Percentiles rank a stretch among this genome's conserved stretches.
These are phyloP conservation scores for Candida suzukii DNA, from an alignment of 805 yeast genomes.

Conservation along the genomic window DNA sequence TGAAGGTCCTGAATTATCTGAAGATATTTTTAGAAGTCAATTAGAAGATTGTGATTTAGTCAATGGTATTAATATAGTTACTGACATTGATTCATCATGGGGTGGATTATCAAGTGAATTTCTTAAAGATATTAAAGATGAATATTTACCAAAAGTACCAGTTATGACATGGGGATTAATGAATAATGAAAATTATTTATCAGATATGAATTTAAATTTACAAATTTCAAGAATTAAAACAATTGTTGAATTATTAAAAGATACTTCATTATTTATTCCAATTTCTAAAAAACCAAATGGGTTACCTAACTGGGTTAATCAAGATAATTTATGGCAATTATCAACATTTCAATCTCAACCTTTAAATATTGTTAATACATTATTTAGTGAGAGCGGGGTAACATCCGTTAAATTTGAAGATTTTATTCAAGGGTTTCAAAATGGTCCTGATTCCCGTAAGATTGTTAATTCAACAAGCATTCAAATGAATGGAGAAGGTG, in stretches of 20 bases:
- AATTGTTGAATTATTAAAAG: conserved; percentile 36
- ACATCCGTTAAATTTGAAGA: conserved; percentile 30
- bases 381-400: conserved; percentile 29
- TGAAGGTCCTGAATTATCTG: conserved; percentile 43
- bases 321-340: conserved; percentile 34
- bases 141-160: conserved; percentile 47
- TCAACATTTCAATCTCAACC: conserved; percentile 30
- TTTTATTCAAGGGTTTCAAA: conserved; percentile 27
- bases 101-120: conserved; percentile 59
- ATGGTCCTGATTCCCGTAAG: conserved; percentile 1
- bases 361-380: conserved; percentile 37
- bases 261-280: conserved; percentile 53
- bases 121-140: conserved; percentile 58
- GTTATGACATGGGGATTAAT: conserved; percentile 39
- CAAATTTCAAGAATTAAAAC: conserved; percentile 37
- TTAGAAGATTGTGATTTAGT: conserved; percentile 73
- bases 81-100: conserved; percentile 80
- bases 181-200: conserved; percentile 3
- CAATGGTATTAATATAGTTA: conserved; percentile 61
- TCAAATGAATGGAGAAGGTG: too few species aligned
- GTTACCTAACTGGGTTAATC: conserved; percentile 17
- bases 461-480: conserved; percentile 4
- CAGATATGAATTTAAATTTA: conserved; percentile 8
- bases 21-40: conserved; percentile 48
- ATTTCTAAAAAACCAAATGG: conserved; percentile 21